Evolutionary conservation across 2,329 filamentous ascomycete species (phyloP).

Genomic region (Ophiostoma piceae): DNA sequence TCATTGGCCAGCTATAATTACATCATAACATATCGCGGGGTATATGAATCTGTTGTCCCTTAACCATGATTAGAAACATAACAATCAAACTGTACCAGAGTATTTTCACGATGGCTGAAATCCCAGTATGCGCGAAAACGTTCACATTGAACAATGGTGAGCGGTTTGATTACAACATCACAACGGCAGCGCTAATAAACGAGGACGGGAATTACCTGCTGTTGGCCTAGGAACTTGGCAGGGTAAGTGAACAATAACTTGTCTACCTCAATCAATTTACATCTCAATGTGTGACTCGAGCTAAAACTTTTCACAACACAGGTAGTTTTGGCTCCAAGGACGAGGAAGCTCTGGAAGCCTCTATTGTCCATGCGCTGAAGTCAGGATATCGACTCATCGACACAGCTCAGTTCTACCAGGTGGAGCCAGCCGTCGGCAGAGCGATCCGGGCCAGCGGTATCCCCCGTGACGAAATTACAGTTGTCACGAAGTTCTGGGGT

Average conservation of each 20-base stretch:
- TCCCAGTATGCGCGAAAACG: background rate
- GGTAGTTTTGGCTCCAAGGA: background rate
- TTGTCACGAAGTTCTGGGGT: background rate
- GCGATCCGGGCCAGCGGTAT: background rate
- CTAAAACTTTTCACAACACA: background rate
- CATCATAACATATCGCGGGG: background rate
- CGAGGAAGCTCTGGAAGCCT: background rate
- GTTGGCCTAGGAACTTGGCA: background rate
- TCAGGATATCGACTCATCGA: background rate
- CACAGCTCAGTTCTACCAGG: background rate
- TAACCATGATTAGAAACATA: background rate
- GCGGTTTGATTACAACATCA: background rate
- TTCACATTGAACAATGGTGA: background rate
- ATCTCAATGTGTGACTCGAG: background rate
- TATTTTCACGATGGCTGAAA: background rate
- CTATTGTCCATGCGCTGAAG: background rate
- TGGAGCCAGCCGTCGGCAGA: background rate
- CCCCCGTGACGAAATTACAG: background rate
- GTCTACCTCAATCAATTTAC: background rate
- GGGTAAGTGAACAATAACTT: background rate
- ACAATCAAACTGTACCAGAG: background rate
- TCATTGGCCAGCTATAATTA: background rate
- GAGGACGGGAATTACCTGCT: background rate
- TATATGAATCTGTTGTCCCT: background rate
- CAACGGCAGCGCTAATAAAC: background rate